Evolutionary conservation across 805 yeast species (phyloP).

Genomic region (Ogataea siamensis): DNA sequence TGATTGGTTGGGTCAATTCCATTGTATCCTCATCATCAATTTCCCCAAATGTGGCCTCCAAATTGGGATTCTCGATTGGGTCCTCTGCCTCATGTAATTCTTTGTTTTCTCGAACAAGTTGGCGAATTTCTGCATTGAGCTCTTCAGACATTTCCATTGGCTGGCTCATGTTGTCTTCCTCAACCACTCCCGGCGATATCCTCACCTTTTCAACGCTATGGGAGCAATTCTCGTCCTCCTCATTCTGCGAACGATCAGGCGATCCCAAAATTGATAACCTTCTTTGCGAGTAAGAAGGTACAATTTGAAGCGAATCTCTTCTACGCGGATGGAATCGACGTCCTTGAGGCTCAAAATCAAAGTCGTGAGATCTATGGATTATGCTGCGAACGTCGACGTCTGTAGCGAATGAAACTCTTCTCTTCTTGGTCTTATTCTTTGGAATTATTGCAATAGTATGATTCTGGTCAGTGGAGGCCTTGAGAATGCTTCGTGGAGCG

Average conservation of each 20-base stretch:
- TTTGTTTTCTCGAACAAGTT: conserved; percentile 4
- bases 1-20: conserved; percentile 8
- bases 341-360: conserved; percentile 1
- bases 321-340: conserved; percentile 25
- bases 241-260: neutral
- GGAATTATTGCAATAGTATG: conserved; percentile 40
- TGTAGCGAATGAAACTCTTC: conserved; percentile 78
- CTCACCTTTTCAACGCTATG: conserved; percentile 14
- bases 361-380: conserved; percentile 38
- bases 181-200: conserved; percentile 11
- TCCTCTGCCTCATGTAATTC: neutral
- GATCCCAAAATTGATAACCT: neutral
- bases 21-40: conserved; percentile 18
- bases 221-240: conserved; percentile 15
- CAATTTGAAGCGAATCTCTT: conserved; percentile 31
- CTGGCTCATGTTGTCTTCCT: conserved; percentile 27
- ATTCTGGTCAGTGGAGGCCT: conserved; percentile 32
- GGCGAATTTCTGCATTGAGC: conserved; percentile 7
- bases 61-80: neutral
- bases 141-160: conserved; percentile 29
- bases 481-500: conserved; percentile 41
- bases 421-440: conserved; percentile 26
- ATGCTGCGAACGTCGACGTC: conserved; percentile 63
- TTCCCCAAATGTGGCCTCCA: conserved; percentile 14
- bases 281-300: conserved; percentile 25